Evolutionary conservation across 371 early-diverging fungal species (phyloP).

Genomic region (Mortierella sp.): DNA sequence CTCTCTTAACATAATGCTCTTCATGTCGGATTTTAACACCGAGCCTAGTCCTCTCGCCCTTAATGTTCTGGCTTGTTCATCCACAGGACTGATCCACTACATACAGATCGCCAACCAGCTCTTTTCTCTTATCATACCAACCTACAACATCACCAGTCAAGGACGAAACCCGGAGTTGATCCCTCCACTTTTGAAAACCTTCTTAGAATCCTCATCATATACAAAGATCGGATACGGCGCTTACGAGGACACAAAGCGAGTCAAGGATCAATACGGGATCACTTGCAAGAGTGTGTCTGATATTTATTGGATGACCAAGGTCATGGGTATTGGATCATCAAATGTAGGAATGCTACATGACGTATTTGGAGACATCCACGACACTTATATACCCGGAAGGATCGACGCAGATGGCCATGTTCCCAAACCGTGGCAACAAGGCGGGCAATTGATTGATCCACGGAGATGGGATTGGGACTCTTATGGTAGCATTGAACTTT

Average conservation of each 20-base stretch:
- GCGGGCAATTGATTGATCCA: slow-evolving; percentile 34
- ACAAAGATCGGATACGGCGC: slow-evolving; percentile 49
- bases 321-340: slow-evolving; percentile 44
- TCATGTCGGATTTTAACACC: slow-evolving; percentile 56
- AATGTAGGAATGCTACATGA: slow-evolving; percentile 41
- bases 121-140: slow-evolving; percentile 44
- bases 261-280: slow-evolving; percentile 53
- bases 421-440: slow-evolving; percentile 1
- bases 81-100: slow-evolving; percentile 53
- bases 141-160: slow-evolving; percentile 39
- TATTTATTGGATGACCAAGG: slow-evolving; percentile 52
- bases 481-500: slow-evolving; percentile 36
- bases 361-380: slow-evolving; percentile 46
- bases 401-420: slow-evolving; percentile 12
- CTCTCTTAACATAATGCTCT: slow-evolving; percentile 45
- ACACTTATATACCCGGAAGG: slow-evolving; percentile 50
- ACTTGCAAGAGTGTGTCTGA: slow-evolving; percentile 34
- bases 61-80: slow-evolving; percentile 49
- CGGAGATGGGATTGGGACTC: slow-evolving; percentile 56
- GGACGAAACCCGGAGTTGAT: slow-evolving; percentile 44
- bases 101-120: slow-evolving; percentile 53
- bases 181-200: slow-evolving; percentile 44
- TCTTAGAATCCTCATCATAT: slow-evolving; percentile 44
- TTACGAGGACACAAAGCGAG: slow-evolving; percentile 41
- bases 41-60: slow-evolving; percentile 50